These are phyloP conservation scores for Diaporthe ampelina DNA, from an alignment of 2,329 filamentous ascomycete genomes.

Conservation along the genomic window DNA sequence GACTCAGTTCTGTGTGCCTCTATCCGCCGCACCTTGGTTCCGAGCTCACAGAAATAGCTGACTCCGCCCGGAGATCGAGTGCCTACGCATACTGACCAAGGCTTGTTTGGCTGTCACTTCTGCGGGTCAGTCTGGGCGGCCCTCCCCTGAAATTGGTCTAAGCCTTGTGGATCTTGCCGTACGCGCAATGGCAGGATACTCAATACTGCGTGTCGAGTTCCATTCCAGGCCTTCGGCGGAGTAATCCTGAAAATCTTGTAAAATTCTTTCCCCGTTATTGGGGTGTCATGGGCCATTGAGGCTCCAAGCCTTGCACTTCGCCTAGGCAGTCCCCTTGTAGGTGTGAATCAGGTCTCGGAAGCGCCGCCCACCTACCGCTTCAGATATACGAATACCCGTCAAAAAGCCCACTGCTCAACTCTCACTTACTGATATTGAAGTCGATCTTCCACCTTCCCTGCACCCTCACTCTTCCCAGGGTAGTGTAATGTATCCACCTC, in stretches of 20 bases:
- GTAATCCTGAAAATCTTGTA: neutral
- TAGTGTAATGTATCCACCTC: neutral
- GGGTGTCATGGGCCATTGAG: neutral
- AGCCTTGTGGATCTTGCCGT: slow-evolving; percentile 1
- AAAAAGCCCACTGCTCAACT: neutral
- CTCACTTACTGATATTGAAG: neutral
- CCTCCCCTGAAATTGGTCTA: neutral
- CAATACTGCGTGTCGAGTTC: neutral
- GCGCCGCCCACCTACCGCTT: slow-evolving; percentile 13
- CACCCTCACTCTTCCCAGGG: too few relatives aligned
- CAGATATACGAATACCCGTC: neutral
- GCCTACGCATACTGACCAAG: neutral
- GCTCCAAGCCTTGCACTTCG: neutral
- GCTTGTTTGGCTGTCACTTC: neutral
- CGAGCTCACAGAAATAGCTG: neutral
- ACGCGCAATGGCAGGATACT: slow-evolving; percentile 7
- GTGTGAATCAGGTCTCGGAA: neutral
- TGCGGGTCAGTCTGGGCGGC: neutral
- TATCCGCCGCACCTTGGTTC: neutral
- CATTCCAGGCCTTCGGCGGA: neutral
- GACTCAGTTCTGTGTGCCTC: too few relatives aligned
- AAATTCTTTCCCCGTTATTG: neutral
- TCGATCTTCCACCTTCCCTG: too few relatives aligned
- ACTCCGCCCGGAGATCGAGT: neutral
- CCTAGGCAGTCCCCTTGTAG: too few relatives aligned